These are phyloP conservation scores for Bryoerythrophyllum caledonicum DNA, from an alignment of 225 moss, liverwort and hornwort genomes.

Conservation along the genomic window DNA sequence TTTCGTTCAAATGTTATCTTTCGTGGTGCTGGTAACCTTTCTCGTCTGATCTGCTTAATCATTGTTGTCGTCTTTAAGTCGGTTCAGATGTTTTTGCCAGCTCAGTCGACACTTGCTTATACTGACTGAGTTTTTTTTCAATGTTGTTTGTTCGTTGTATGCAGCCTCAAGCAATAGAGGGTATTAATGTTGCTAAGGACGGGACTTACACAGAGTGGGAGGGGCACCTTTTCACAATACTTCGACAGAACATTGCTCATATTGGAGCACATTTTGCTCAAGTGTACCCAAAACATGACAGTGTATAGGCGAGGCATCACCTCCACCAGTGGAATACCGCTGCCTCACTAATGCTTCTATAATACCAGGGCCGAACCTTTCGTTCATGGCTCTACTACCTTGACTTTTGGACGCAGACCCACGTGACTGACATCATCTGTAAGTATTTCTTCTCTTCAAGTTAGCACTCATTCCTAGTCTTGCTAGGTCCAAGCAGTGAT, in stretches of 20 bases:
- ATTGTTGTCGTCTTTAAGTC: background rate
- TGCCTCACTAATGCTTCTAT: constrained; percentile 2
- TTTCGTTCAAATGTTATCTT: background rate
- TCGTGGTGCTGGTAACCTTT: constrained; percentile 1
- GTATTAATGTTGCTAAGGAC: constrained; percentile 59
- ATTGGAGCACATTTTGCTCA: constrained; percentile 95
- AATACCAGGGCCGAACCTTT: constrained; percentile 14
- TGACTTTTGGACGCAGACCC: constrained; percentile 17
- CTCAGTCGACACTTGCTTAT: background rate
- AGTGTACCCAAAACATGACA: constrained; percentile 73
- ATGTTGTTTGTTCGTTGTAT: constrained; percentile 14
- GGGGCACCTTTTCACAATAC: constrained; percentile 81
- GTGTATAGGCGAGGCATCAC: constrained; percentile 37
- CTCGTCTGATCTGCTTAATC: constrained; percentile 15
- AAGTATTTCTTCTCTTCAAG: constrained; percentile 7
- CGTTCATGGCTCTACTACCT: constrained; percentile 9
- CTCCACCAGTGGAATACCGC: constrained; percentile 13
- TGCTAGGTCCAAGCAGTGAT: constrained; percentile 1
- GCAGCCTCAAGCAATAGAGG: constrained; percentile 50
- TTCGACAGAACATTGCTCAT: constrained; percentile 78
- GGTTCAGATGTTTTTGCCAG: background rate
- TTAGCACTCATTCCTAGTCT: background rate
- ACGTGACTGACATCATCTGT: constrained; percentile 20
- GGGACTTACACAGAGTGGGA: constrained; percentile 90
- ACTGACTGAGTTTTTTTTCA: background rate